Percentiles rank a stretch among this genome's conserved stretches.
These are phyloP conservation scores for Ustilago curta DNA, from an alignment of 1,284 basidiomycete species.

Conservation along the genomic window DNA sequence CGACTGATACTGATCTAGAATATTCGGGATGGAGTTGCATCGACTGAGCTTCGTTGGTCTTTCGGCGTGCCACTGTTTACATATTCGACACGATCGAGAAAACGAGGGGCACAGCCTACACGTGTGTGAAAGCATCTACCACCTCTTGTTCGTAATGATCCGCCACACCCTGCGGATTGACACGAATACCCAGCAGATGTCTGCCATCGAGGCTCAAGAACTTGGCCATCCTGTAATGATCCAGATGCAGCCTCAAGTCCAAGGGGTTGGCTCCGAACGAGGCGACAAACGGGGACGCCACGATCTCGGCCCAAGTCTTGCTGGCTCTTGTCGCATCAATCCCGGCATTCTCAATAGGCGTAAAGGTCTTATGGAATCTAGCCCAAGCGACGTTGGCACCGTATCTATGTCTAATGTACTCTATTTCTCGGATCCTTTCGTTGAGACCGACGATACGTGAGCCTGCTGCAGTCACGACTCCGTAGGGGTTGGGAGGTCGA, in stretches of 20 bases:
- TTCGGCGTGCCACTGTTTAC: too few relatives aligned
- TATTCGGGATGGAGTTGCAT: too few relatives aligned
- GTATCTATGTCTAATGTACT: slow-evolving; percentile 12
- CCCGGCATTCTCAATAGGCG: not conserved
- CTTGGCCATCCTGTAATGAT: slow-evolving; percentile 12
- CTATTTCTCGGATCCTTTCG: slow-evolving; percentile 14
- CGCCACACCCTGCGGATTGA: slow-evolving; percentile 9
- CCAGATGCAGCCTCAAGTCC: slow-evolving; percentile 7
- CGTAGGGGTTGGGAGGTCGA: not conserved
- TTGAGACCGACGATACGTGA: slow-evolving; percentile 8
- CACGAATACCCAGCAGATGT: slow-evolving; percentile 6
- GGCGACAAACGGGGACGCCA: not conserved
- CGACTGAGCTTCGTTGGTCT: too few relatives aligned
- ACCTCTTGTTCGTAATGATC: slow-evolving; percentile 14
- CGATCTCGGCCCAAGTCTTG: slow-evolving; percentile 20
- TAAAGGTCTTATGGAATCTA: slow-evolving; percentile 20
- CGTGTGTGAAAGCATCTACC: not conserved
- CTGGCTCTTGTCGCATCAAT: not conserved
- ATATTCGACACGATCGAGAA: too few relatives aligned
- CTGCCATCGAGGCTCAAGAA: slow-evolving; percentile 25
- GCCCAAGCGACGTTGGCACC: slow-evolving; percentile 15
- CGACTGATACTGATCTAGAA: too few relatives aligned
- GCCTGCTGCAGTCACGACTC: not conserved
- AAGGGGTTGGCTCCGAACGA: not conserved
- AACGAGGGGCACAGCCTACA: not conserved